Evolutionary conservation across 225 moss, liverwort and hornwort genomes (phyloP).

Genomic region (Polytrichum commune): DNA sequence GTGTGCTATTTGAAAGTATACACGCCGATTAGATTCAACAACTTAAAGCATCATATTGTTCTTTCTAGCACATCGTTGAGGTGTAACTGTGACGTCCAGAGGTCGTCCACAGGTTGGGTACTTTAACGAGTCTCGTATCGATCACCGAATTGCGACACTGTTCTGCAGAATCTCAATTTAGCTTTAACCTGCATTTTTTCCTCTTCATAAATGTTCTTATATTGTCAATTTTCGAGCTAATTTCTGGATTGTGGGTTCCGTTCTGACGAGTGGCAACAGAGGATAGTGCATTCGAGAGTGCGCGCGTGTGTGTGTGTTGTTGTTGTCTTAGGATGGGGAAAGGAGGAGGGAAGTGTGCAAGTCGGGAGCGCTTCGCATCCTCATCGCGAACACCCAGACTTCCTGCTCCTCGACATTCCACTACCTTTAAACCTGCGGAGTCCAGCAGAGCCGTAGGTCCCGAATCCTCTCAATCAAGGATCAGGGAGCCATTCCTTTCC

Average conservation of each 20-base stretch:
- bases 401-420: not conserved
- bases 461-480: not conserved
- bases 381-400: constrained; percentile 8
- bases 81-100: too few relatives aligned
- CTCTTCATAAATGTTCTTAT: not conserved
- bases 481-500: constrained; percentile 11
- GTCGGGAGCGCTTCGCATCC: constrained; percentile 2
- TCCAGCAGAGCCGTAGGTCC: not conserved
- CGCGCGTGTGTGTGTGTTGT: not conserved
- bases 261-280: not conserved
- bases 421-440: not conserved
- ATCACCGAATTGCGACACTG: not conserved
- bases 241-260: not conserved
- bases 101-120: too few relatives aligned
- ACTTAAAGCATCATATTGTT: too few relatives aligned
- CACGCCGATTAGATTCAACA: too few relatives aligned
- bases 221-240: not conserved
- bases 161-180: not conserved
- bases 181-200: not conserved
- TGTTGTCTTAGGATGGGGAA: constrained; percentile 9
- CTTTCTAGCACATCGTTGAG: too few relatives aligned
- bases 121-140: not conserved
- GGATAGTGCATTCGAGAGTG: not conserved
- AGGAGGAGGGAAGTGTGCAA: constrained; percentile 11
- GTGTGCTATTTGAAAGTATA: too few relatives aligned